Percentiles rank a stretch among this genome's conserved stretches.
These are phyloP conservation scores for Thuidium tamariscinum DNA, from an alignment of 225 moss, liverwort and hornwort genomes.

Conservation along the genomic window DNA sequence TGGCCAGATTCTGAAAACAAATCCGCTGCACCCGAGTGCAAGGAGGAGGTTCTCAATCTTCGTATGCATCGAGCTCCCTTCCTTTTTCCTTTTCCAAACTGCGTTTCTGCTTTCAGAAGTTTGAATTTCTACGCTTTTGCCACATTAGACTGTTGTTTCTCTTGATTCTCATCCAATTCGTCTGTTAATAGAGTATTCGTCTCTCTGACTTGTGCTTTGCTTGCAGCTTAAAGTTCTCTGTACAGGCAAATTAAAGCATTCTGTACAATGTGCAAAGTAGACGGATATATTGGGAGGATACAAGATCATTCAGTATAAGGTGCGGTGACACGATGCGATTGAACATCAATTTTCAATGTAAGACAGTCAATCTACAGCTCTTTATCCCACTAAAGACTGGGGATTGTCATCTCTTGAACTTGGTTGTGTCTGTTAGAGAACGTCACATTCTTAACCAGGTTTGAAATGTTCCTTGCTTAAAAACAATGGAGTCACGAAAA, in stretches of 20 bases:
- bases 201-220: background rate
- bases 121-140: background rate
- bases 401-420: background rate
- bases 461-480: background rate
- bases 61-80: conserved; percentile 1
- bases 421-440: background rate
- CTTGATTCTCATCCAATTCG: background rate
- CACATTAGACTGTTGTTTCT: background rate
- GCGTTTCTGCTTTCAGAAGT: background rate
- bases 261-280: background rate
- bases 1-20: conserved; percentile 32
- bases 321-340: background rate
- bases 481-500: background rate
- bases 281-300: background rate
- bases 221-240: conserved; percentile 8
- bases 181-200: background rate
- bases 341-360: conserved; percentile 2
- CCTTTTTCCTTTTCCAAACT: background rate
- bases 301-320: background rate
- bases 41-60: conserved; percentile 31
- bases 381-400: background rate
- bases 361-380: background rate
- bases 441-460: background rate
- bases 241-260: background rate
- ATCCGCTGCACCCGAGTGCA: conserved; percentile 11